phyloP scores from a whole-genome alignment of 2,329 filamentous ascomycete species.

The Paraphoma chrysanthemicola region DNA sequence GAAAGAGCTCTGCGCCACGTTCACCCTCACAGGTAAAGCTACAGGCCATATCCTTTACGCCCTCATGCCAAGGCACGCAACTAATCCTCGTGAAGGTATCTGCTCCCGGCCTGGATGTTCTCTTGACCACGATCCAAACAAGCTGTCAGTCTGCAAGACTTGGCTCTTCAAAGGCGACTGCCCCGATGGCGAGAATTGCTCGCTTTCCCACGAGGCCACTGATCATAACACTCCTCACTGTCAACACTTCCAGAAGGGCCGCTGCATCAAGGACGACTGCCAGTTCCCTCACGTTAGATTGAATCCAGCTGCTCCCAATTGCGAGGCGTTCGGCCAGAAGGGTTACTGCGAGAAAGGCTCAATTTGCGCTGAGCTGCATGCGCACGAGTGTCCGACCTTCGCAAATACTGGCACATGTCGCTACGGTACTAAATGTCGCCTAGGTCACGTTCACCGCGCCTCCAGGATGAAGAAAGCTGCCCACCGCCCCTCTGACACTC shows the following conservation, averaged over 20 bases:
- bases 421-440: slow-evolving; percentile 78
- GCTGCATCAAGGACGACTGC: slow-evolving; percentile 86
- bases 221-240: slow-evolving; percentile 87
- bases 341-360: slow-evolving; percentile 89
- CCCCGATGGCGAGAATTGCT: slow-evolving; percentile 77
- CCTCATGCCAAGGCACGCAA: not conserved
- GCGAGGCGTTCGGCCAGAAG: slow-evolving; percentile 80
- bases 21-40: slow-evolving; percentile 43
- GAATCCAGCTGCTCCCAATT: slow-evolving; percentile 78
- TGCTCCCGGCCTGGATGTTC: slow-evolving; percentile 85
- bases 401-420: slow-evolving; percentile 84
- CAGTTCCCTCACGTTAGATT: slow-evolving; percentile 86
- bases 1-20: slow-evolving; percentile 28
- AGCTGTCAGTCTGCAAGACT: slow-evolving; percentile 89
- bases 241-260: slow-evolving; percentile 86
- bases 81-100: slow-evolving; percentile 62
- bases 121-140: slow-evolving; percentile 82
- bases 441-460: slow-evolving; percentile 76
- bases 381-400: slow-evolving; percentile 93
- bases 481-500: slow-evolving; percentile 18
- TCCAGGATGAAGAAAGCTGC: slow-evolving; percentile 32
- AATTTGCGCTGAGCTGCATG: slow-evolving; percentile 80
- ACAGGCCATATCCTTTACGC: slow-evolving; percentile 11
- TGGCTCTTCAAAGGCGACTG: slow-evolving; percentile 83
- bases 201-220: slow-evolving; percentile 86